Base-by-base conservation (phyloP, 2,329 filamentous ascomycete genomes). In the Arthrobotrys sinensis region DNA sequence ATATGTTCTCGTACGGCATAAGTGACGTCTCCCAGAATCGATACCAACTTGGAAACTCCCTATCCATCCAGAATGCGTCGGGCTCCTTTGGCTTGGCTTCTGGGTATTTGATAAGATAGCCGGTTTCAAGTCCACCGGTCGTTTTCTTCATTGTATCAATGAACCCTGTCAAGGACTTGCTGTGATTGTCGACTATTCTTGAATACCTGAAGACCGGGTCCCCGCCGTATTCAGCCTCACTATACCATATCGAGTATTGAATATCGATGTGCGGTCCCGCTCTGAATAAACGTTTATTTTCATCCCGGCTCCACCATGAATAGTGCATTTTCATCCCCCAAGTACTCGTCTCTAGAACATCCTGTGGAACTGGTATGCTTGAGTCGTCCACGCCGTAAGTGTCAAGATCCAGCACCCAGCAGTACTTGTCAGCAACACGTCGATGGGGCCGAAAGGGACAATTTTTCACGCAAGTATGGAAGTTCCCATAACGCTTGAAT, bases 1-100 rank as follows among this genome's bases (percentile, higher is more conserved):
- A 78, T 5, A 78, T 63, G 43, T 78, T 72, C 10, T 78, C 75
- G 14, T 72, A 67, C 6, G 75, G 75, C 75, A 78, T 72, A 19
- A 78, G 53, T 3, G 67, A 72, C 2, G 16, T 60, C 36, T 73
- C 70, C 76, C 76, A 79, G 16, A 68, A 66, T 28, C n/a, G 10
- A 55, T 79, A 79, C 76, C 76, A 79, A 11, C 36, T 53, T 10
- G 62, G 65, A 24, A 65, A 73, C 14, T 79, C 53, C 14, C 45
- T 55, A 11, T 79, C 76, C 52, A 60, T 34, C 11, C 38, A 70
- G 28, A 64, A 24, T n/a, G 24, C 34, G 45, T n/a, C 53, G 0
- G 16, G 12, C 10, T 52, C 73, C 43, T 46, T 52, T 4, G 34
- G 14, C 16, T 69, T 79, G 8, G 43, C 52, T 11, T 52, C 68